Percentiles rank a stretch among this genome's conserved stretches.
These are phyloP conservation scores for Neonectria coccinea DNA, from an alignment of 2,329 filamentous ascomycete species.

Conservation along the genomic window DNA sequence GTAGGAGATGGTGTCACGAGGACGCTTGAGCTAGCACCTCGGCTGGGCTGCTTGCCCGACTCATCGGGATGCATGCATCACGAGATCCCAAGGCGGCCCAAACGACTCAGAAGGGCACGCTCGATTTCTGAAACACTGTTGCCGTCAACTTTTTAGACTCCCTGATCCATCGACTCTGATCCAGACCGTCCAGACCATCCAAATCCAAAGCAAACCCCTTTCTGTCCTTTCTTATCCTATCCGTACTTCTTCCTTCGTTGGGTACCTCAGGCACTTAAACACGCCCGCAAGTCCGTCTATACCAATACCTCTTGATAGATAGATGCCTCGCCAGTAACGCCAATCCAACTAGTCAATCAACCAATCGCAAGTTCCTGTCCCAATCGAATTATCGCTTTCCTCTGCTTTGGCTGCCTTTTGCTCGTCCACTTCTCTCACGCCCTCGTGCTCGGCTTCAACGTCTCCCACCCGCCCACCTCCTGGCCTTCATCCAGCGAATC, in stretches of 20 bases:
- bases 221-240: neutral
- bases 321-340: conserved; percentile 9
- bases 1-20: no score
- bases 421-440: conserved; percentile 18
- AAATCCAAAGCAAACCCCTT: neutral
- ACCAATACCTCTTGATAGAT: neutral
- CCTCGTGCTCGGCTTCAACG: conserved; percentile 60
- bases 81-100: neutral
- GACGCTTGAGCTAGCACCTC: no score
- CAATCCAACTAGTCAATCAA: conserved; percentile 6
- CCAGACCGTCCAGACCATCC: neutral
- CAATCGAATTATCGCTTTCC: neutral
- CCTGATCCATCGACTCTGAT: neutral
- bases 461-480: conserved; percentile 67
- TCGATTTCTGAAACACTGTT: neutral
- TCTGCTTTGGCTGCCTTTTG: neutral
- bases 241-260: neutral
- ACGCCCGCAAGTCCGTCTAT: neutral
- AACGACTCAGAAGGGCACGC: neutral
- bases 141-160: neutral
- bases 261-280: neutral
- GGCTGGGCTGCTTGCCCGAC: no score
- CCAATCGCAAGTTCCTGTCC: conserved; percentile 1
- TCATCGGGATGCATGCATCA: no score
- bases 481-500: conserved; percentile 63